Evolutionary conservation across 306 rosid species (phyloP).

Genomic region (Begonia loranthoides): DNA sequence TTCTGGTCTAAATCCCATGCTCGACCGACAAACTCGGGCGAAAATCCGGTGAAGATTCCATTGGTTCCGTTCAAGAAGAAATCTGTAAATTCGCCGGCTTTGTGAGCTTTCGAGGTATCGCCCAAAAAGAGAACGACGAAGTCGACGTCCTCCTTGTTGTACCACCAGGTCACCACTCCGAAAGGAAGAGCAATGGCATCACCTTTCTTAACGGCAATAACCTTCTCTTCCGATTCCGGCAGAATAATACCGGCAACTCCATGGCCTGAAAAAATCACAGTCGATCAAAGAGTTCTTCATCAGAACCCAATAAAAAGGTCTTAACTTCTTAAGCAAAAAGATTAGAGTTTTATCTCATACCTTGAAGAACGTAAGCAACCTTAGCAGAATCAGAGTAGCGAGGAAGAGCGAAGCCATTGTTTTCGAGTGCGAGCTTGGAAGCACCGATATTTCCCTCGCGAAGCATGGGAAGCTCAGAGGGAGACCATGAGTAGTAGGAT

Average conservation of each 20-base stretch:
- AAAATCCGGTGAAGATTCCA: conserved; percentile 64
- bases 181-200: conserved; percentile 77
- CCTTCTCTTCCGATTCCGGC: conserved; percentile 65
- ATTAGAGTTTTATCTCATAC: conserved; percentile 10
- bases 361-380: conserved; percentile 76
- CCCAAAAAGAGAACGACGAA: conserved; percentile 61
- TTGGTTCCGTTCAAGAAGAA: conserved; percentile 51
- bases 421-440: conserved; percentile 47
- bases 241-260: conserved; percentile 59
- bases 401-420: conserved; percentile 65
- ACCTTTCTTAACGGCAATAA: conserved; percentile 64
- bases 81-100: conserved; percentile 65
- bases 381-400: conserved; percentile 58
- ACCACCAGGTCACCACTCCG: conserved; percentile 83
- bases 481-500: conserved; percentile 51
- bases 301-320: too few species aligned
- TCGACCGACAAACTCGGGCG: conserved; percentile 58
- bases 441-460: conserved; percentile 69
- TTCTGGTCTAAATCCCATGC: conserved; percentile 67
- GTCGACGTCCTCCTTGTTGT: conserved; percentile 55
- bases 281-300: not conserved
- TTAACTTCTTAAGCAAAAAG: not conserved
- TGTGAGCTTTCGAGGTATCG: conserved; percentile 72
- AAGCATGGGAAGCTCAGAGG: conserved; percentile 69
- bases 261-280: conserved; percentile 18